These are phyloP conservation scores for Trichophaea hybrida DNA, from an alignment of 2,329 filamentous ascomycete species.

Conservation along the genomic window DNA sequence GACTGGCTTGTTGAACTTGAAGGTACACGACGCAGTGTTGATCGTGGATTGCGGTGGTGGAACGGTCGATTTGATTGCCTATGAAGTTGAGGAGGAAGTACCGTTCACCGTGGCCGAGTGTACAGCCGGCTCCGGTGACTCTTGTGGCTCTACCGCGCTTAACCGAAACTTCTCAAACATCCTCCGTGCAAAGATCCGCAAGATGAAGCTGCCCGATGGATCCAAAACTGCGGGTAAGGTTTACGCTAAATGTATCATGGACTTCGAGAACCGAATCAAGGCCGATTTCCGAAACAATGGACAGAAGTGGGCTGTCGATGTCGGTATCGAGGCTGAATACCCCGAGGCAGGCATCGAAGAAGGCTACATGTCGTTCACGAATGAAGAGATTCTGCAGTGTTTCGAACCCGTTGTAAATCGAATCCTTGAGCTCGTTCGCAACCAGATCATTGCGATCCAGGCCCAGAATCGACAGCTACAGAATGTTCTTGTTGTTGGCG, in stretches of 20 bases:
- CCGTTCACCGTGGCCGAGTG: slow-evolving; percentile 96
- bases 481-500: slow-evolving; percentile 93
- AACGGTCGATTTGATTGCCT: slow-evolving; percentile 96
- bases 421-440: slow-evolving; percentile 86
- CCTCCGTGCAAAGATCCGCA: slow-evolving; percentile 87
- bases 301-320: slow-evolving; percentile 97
- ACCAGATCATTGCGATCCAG: slow-evolving; percentile 98
- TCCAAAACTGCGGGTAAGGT: slow-evolving; percentile 96
- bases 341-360: slow-evolving; percentile 96
- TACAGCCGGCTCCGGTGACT: slow-evolving; percentile 92
- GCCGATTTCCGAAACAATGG: slow-evolving; percentile 98
- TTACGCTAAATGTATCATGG: slow-evolving; percentile 99
- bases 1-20: slow-evolving; percentile 86
- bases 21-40: slow-evolving; percentile 94
- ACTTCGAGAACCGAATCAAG: slow-evolving; percentile 99
- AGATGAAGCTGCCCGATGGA: slow-evolving; percentile 96
- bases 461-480: slow-evolving; percentile 87
- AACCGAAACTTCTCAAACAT: slow-evolving; percentile 99
- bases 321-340: slow-evolving; percentile 96
- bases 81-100: slow-evolving; percentile 94
- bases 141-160: slow-evolving; percentile 91
- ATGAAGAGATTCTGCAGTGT: slow-evolving; percentile 96
- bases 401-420: slow-evolving; percentile 97
- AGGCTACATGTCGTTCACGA: slow-evolving; percentile 99
- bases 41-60: slow-evolving; percentile 98